Conservation (phyloP, 2,329 filamentous ascomycete genomes). For the Claviceps monticola region DNA sequence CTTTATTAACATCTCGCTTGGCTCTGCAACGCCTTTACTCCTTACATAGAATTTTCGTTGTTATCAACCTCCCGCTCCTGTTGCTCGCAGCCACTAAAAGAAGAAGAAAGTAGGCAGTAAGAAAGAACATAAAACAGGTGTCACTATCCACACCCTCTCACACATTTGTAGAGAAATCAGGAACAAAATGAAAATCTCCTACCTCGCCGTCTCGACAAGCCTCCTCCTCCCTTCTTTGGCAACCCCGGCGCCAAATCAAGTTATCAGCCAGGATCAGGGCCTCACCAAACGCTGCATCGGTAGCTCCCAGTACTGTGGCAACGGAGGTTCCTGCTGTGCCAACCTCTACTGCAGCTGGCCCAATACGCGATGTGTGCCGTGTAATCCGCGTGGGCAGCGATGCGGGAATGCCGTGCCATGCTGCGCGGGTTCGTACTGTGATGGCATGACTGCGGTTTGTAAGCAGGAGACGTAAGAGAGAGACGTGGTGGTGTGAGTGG, state of each 20-base stretch:
- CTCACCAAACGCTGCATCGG: not conserved
- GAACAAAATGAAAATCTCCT: not conserved
- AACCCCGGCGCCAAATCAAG: not conserved
- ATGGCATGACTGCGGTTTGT: not conserved
- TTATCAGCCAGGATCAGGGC: not conserved
- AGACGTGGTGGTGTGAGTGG: not conserved
- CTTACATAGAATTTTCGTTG: too few species aligned
- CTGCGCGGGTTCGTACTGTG: not conserved
- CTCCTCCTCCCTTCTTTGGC: not conserved
- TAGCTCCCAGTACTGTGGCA: not conserved
- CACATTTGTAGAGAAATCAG: not conserved
- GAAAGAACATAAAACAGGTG: not conserved
- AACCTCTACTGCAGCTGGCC: constrained; percentile 4
- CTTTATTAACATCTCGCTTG: too few species aligned
- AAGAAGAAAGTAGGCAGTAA: not conserved
- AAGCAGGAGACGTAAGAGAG: not conserved
- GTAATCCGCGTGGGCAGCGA: not conserved
- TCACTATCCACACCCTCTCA: not conserved
- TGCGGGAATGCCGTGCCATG: constrained; percentile 3
- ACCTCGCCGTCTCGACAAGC: not conserved
- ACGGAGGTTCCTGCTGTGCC: not conserved
- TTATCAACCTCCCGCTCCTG: too few species aligned
- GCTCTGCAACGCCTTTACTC: too few species aligned
- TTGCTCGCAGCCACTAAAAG: too few species aligned
- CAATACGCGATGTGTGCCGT: not conserved